Percentiles rank a stretch among this genome's conserved stretches.
Conservation (phyloP, 345 rosid genomes). For the Populus alba region DNA sequence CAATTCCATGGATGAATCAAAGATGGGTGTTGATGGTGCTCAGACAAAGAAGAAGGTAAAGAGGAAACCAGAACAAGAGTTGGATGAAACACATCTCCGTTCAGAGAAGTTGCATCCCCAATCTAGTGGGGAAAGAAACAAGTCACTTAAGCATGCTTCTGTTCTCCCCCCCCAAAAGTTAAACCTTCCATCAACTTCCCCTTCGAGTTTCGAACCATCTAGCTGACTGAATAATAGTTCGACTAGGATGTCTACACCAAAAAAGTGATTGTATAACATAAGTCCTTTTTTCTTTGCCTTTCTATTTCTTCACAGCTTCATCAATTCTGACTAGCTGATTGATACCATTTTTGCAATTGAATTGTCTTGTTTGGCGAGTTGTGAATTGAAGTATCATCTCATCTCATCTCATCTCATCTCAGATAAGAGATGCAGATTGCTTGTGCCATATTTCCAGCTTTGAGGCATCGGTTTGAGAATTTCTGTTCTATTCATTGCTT, state of each 20-base stretch:
- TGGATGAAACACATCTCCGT: constrained; percentile 38
- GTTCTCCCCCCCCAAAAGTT: constrained; percentile 33
- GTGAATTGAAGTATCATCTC: neutral
- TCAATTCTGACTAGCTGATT: constrained; percentile 26
- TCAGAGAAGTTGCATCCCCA: constrained; percentile 22
- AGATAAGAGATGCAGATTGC: constrained; percentile 7
- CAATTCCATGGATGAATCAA: constrained; percentile 43
- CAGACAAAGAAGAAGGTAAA: constrained; percentile 47
- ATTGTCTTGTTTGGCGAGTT: constrained; percentile 12
- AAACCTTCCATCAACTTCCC: constrained; percentile 31
- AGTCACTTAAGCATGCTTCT: constrained; percentile 33
- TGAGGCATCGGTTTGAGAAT: neutral
- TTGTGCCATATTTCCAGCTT: neutral
- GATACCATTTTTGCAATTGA: constrained; percentile 39
- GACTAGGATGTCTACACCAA: constrained; percentile 24
- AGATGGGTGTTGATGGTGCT: constrained; percentile 35
- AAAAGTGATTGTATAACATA: constrained; percentile 9
- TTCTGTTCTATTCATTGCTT: neutral
- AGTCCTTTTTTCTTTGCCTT: neutral
- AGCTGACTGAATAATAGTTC: constrained; percentile 32
- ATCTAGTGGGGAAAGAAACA: constrained; percentile 31
- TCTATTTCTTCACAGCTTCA: constrained; percentile 8
- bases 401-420: neutral
- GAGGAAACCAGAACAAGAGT: constrained; percentile 54
- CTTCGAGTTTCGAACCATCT: constrained; percentile 43